These are phyloP conservation scores for Trifolium pratense DNA, from an alignment of 306 rosid species.

Conservation along the genomic window DNA sequence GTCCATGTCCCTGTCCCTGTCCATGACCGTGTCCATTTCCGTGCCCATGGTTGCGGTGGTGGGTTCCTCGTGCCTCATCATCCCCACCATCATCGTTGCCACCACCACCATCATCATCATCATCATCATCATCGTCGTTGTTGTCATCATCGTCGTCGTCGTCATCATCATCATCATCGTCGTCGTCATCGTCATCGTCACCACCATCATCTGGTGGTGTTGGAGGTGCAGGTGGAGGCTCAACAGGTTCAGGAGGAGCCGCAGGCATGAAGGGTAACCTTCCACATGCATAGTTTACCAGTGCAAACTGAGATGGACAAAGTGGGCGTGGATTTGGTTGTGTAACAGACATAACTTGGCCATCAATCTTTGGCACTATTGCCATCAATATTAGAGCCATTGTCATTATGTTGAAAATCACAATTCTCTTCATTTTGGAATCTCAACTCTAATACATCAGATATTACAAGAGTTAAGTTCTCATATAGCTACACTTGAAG, in stretches of 20 bases:
- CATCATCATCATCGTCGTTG: neutral
- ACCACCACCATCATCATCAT: neutral
- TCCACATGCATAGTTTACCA: slow-evolving; percentile 76
- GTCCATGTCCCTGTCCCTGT: slow-evolving; percentile 5
- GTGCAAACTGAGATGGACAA: slow-evolving; percentile 69
- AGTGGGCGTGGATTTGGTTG: slow-evolving; percentile 51
- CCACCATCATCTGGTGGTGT: slow-evolving; percentile 34
- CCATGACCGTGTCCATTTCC: neutral
- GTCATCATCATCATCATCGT: neutral
- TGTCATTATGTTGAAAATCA: slow-evolving; percentile 23
- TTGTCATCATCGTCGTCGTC: neutral
- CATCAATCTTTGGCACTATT: slow-evolving; percentile 43
- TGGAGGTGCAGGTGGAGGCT: slow-evolving; percentile 12
- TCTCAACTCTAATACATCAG: slow-evolving; percentile 10
- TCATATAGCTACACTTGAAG: slow-evolving; percentile 13
- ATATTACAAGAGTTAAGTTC: slow-evolving; percentile 31
- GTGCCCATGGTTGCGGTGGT: slow-evolving; percentile 5
- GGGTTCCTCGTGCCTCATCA: neutral
- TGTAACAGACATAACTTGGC: slow-evolving; percentile 7
- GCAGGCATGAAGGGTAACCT: slow-evolving; percentile 49
- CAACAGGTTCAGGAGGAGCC: slow-evolving; percentile 22
- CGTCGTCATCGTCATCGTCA: neutral
- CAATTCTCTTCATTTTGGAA: slow-evolving; percentile 48
- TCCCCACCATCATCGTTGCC: neutral
- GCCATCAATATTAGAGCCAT: slow-evolving; percentile 42